Evolutionary conservation across 352 stramenopile genomes (phyloP).

Genomic region (Globisporangium camurandrum): DNA sequence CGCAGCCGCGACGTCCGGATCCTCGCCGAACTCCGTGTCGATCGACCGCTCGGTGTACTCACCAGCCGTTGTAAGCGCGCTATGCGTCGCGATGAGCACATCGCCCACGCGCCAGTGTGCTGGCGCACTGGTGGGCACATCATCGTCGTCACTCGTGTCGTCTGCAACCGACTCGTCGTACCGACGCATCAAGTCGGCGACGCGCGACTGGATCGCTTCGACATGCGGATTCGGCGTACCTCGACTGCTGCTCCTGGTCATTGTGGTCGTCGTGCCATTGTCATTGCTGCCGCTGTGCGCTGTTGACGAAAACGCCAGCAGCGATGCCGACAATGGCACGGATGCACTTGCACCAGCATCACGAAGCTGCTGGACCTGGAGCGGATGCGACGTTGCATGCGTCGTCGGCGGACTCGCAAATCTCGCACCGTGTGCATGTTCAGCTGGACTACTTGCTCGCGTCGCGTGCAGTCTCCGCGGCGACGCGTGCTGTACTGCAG

Average conservation of each 20-base stretch:
- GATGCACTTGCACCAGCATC: not conserved
- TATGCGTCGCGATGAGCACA: slow-evolving; percentile 55
- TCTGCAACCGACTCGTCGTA: slow-evolving; percentile 41
- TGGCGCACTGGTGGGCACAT: slow-evolving; percentile 15
- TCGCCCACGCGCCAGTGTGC: slow-evolving; percentile 53
- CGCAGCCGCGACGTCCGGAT: slow-evolving; percentile 30
- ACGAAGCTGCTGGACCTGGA: not conserved
- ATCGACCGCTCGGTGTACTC: slow-evolving; percentile 47
- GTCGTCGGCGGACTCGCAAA: not conserved
- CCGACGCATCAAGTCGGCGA: slow-evolving; percentile 56
- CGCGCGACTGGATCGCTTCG: slow-evolving; percentile 56
- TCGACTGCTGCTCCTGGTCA: not conserved
- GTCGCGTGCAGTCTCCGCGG: not conserved
- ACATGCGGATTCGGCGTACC: slow-evolving; percentile 34
- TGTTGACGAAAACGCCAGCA: slow-evolving; percentile 4
- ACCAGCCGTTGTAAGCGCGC: slow-evolving; percentile 43
- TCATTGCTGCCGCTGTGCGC: not conserved
- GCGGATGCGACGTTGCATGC: not conserved
- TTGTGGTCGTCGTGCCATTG: not conserved
- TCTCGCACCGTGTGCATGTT: not conserved
- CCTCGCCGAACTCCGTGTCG: slow-evolving; percentile 41
- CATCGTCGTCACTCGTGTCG: slow-evolving; percentile 11
- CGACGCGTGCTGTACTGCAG: slow-evolving; percentile 1
- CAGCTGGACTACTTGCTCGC: not conserved
- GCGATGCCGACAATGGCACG: not conserved